Evolutionary conservation across 1,284 basidiomycete genomes (phyloP).

Genomic region (Phellopilus nigrolimitatus): DNA sequence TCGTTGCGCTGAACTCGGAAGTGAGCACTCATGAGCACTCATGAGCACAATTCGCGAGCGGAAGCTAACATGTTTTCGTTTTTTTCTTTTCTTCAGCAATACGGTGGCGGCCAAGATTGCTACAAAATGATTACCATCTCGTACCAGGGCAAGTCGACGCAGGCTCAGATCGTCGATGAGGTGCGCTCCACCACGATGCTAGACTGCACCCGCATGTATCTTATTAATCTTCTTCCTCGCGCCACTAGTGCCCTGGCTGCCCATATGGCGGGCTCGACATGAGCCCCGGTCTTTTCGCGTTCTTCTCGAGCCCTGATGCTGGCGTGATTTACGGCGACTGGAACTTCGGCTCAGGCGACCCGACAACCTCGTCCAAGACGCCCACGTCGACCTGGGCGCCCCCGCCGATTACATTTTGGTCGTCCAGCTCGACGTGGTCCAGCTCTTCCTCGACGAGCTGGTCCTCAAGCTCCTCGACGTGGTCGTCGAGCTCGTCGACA

Average conservation of each 20-base stretch:
- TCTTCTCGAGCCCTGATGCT: constrained; percentile 26
- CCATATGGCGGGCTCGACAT: constrained; percentile 51
- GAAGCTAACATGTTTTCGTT: constrained; percentile 10
- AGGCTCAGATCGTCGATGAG: constrained; percentile 52
- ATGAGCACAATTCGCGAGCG: neutral
- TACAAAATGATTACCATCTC: constrained; percentile 51
- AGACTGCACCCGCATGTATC: neutral
- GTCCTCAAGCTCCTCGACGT: too few relatives aligned
- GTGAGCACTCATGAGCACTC: constrained; percentile 25
- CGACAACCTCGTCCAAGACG: constrained; percentile 5
- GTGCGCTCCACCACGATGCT: constrained; percentile 26
- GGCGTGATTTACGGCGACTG: constrained; percentile 40
- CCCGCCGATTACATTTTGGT: constrained; percentile 22
- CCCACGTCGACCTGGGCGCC: constrained; percentile 21
- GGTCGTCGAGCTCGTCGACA: constrained; percentile 9
- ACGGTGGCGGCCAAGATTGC: constrained; percentile 41
- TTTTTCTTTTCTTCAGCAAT: constrained; percentile 30
- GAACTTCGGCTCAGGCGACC: constrained; percentile 31
- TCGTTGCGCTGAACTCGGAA: constrained; percentile 39
- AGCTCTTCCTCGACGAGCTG: constrained; percentile 20
- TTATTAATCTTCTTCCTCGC: neutral
- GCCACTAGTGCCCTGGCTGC: constrained; percentile 37
- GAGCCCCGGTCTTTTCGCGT: constrained; percentile 44
- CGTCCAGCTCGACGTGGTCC: constrained; percentile 20
- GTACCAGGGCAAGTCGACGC: constrained; percentile 46